phyloP scores from a whole-genome alignment of 345 rosid species.

The Murraya paniculata region DNA sequence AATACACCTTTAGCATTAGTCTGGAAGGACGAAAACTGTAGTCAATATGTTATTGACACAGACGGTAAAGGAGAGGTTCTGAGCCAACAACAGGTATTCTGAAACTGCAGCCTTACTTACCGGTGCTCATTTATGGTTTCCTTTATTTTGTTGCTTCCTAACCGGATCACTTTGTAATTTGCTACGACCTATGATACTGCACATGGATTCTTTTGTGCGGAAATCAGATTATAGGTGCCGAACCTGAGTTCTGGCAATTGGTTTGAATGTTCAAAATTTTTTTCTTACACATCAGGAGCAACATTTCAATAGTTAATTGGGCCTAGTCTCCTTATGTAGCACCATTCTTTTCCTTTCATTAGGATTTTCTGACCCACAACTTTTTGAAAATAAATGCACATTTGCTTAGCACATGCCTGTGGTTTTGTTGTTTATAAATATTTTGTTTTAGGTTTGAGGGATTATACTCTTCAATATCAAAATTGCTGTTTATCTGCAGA shows the following conservation, averaged over 20 bases:
- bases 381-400: background rate
- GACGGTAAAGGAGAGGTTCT: slow-evolving; percentile 81
- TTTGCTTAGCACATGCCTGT: background rate
- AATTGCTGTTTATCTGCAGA: background rate
- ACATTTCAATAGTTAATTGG: background rate
- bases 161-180: background rate
- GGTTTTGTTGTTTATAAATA: background rate
- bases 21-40: slow-evolving; percentile 93
- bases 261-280: background rate
- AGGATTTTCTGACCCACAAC: background rate
- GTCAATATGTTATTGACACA: slow-evolving; percentile 93
- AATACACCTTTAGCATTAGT: slow-evolving; percentile 90
- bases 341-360: background rate
- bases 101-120: slow-evolving; percentile 9
- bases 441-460: background rate
- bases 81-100: slow-evolving; percentile 67
- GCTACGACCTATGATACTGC: background rate
- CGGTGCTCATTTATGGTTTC: slow-evolving; percentile 3
- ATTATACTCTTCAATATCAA: background rate
- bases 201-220: background rate
- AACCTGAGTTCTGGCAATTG: background rate
- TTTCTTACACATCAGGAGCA: background rate
- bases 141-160: background rate
- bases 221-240: background rate
- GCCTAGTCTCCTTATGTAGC: background rate